These are phyloP conservation scores for Trifolium pratense DNA, from an alignment of 306 rosid genomes.

Conservation along the genomic window DNA sequence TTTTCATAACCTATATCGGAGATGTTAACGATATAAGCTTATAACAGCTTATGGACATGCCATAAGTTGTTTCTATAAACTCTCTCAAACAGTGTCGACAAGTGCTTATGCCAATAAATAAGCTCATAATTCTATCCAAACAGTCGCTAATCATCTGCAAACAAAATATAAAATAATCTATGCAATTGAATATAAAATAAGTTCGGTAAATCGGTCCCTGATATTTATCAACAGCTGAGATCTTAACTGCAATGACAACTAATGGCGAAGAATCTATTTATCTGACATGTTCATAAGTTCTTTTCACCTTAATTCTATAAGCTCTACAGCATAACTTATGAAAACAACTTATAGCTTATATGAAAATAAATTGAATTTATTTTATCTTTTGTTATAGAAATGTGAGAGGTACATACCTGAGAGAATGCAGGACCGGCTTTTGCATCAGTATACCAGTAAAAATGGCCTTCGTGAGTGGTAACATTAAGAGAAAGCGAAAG, in stretches of 20 bases:
- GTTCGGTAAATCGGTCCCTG: neutral
- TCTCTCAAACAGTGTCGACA: neutral
- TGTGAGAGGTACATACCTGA: conserved; percentile 53
- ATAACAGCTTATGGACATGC: neutral
- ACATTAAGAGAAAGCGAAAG: conserved; percentile 64
- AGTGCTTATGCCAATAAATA: neutral
- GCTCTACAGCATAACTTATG: too few species aligned
- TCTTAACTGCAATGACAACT: neutral
- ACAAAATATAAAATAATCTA: neutral
- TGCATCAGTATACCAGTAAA: conserved; percentile 83
- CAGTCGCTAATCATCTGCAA: neutral
- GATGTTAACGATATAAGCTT: neutral
- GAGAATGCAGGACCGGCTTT: conserved; percentile 85
- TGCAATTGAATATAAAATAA: neutral
- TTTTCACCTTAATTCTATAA: too few species aligned
- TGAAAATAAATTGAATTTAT: too few species aligned
- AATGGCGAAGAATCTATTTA: neutral
- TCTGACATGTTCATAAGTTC: too few species aligned
- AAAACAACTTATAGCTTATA: too few species aligned
- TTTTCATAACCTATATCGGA: too few species aligned
- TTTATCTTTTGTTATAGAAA: too few species aligned
- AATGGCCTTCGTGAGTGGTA: conserved; percentile 76
- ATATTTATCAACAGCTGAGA: neutral
- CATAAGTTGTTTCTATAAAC: neutral
- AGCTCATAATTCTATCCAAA: neutral